Base-by-base conservation (phyloP, 306 rosid genomes). In the Luffa acutangula region DNA sequence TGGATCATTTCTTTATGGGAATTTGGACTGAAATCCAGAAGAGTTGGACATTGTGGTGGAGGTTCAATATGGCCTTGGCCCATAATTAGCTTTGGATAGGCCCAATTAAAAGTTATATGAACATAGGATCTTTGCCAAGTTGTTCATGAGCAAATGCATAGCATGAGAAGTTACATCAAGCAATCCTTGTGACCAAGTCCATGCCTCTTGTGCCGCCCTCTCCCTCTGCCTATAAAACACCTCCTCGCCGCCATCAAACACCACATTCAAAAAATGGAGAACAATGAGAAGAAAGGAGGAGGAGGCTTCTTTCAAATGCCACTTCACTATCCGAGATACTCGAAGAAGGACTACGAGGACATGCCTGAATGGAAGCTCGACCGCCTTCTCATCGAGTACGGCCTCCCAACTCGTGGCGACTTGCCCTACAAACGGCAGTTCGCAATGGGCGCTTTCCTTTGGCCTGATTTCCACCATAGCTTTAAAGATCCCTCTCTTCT, bases 351-450 rank as follows among this genome's bases (percentile, higher is more conserved):
- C 76, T 93, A 93, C 60, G 77, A 83, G 76, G 78, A 86, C 78
- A 92, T 93, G 97, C 93, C 96, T 0, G 93, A 92, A 82, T 88
- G 97, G 97, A 90, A 87, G 87, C 86, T 94, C 4, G 85, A 94
- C 75, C 25, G 80, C 5, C 90, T 93, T 31, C 94, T 93, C 25
- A 60, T 86, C n/a, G 90, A 92, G 72, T 92, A 94, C 78, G 98
- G 98, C 14, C 77, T 90, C 79, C 81, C 93, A 10, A 62, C 86
- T 5, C 49, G 81, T 3, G 97, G 94, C 46, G 88, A 92, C 84
- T 86, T 94, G 89, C 85, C 89, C 20, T 87, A 81, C 88, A 90
- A 91, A 86, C 82, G 94, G 73, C 78, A 86, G 42, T 91, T 83
- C 77, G 98, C 98, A 9, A 90, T 88, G 81, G 97, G 96, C 21